phyloP scores from a whole-genome alignment of 441 rosid genomes.

The Pelargonium cotyledonis region DNA sequence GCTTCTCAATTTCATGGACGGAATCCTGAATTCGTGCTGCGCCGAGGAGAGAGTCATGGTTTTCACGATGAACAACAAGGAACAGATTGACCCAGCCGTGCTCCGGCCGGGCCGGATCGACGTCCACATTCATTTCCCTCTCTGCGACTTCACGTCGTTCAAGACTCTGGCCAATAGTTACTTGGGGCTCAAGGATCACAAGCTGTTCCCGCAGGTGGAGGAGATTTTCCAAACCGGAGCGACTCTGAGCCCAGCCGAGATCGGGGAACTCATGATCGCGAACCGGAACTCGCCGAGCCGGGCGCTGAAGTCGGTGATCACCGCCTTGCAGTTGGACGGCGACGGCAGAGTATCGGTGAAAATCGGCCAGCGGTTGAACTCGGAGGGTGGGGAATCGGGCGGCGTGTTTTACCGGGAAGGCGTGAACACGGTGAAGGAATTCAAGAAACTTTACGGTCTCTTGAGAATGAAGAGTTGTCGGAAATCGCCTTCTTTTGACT shows the following conservation, averaged over 20 bases:
- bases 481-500: constrained; percentile 38
- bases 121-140: constrained; percentile 60
- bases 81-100: constrained; percentile 44
- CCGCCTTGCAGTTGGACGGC: constrained; percentile 53
- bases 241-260: constrained; percentile 64
- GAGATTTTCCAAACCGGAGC: constrained; percentile 58
- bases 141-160: constrained; percentile 52
- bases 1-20: constrained; percentile 65
- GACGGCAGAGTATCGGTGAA: constrained; percentile 41
- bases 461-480: constrained; percentile 44
- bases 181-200: constrained; percentile 62
- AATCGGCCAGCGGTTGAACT: constrained; percentile 26
- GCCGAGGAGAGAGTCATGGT: constrained; percentile 63
- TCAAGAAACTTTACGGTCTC: constrained; percentile 60
- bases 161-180: constrained; percentile 49
- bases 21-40: constrained; percentile 48
- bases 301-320: constrained; percentile 54
- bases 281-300: constrained; percentile 64
- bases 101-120: constrained; percentile 70
- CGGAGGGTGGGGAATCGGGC: constrained; percentile 34
- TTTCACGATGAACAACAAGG: constrained; percentile 58
- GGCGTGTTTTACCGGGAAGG: constrained; percentile 41
- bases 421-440: constrained; percentile 47
- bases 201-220: constrained; percentile 58
- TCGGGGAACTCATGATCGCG: constrained; percentile 66